These are phyloP conservation scores for Alisma plantagoaquatica DNA, from an alignment of 106 monocot species.

Conservation along the genomic window DNA sequence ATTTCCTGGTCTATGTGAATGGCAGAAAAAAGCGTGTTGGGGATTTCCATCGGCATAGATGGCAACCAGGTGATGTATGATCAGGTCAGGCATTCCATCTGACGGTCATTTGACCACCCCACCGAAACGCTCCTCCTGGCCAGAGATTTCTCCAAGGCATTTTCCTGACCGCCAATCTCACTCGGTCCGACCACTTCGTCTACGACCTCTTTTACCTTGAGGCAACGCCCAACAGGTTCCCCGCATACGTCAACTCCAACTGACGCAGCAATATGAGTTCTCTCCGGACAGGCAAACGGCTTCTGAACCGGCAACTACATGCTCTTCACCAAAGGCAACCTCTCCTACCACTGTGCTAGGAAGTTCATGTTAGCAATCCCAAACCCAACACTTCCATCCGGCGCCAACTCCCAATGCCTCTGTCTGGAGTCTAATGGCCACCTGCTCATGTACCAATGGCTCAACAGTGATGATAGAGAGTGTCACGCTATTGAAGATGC, in stretches of 20 bases:
- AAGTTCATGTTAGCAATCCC: background rate
- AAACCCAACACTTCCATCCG: constrained; percentile 7
- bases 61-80: constrained; percentile 42
- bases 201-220: constrained; percentile 1
- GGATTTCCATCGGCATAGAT: constrained; percentile 21
- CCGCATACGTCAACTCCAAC: background rate
- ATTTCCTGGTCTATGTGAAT: constrained; percentile 45
- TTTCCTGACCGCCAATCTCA: background rate
- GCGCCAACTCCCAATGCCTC: constrained; percentile 41
- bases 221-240: background rate
- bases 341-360: background rate
- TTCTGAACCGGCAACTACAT: too few species aligned
- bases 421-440: constrained; percentile 40
- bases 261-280: background rate
- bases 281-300: background rate
- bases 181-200: background rate
- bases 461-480: constrained; percentile 7
- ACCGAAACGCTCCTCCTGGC: constrained; percentile 38
- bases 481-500: too few species aligned
- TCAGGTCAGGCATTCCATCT: constrained; percentile 8
- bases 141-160: constrained; percentile 10
- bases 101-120: constrained; percentile 49
- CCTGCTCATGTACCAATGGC: constrained; percentile 29
- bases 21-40: constrained; percentile 17
- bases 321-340: constrained; percentile 1